phyloP scores from a whole-genome alignment of 2,329 filamentous ascomycete species.

The Trichoderma gracile region DNA sequence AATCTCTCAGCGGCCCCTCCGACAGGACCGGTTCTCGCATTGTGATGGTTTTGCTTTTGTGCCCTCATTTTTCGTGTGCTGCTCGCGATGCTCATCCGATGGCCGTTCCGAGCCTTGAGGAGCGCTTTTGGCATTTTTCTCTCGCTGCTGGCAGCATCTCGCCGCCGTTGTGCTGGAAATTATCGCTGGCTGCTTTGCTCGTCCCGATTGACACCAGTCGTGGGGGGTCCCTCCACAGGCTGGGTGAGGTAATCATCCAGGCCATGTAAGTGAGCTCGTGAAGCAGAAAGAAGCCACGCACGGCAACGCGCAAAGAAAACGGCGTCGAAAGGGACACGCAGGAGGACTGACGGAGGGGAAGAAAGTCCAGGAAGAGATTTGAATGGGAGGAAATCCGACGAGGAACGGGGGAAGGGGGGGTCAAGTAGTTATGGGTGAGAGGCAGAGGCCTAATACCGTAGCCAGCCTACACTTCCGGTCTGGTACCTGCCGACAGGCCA shows the following conservation, averaged over 20 bases:
- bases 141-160: not conserved
- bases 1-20: slow-evolving; percentile 25
- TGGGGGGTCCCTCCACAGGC: slow-evolving; percentile 13
- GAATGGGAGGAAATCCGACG: slow-evolving; percentile 35
- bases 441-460: slow-evolving; percentile 31
- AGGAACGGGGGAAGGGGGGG: slow-evolving; percentile 40
- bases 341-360: slow-evolving; percentile 26
- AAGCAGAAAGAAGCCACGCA: slow-evolving; percentile 22
- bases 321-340: slow-evolving; percentile 25
- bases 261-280: slow-evolving; percentile 24
- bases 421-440: slow-evolving; percentile 38
- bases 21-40: slow-evolving; percentile 16
- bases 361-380: slow-evolving; percentile 30
- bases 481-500: slow-evolving; percentile 19
- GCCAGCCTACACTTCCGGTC: slow-evolving; percentile 18
- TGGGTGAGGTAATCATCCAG: slow-evolving; percentile 26
- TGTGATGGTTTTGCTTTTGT: slow-evolving; percentile 7
- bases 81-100: not conserved
- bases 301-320: slow-evolving; percentile 24
- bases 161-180: not conserved
- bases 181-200: slow-evolving; percentile 8
- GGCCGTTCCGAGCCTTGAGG: not conserved
- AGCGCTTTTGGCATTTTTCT: not conserved
- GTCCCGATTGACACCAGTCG: slow-evolving; percentile 17
- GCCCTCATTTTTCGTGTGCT: not conserved